Evolutionary conservation across 2,329 filamentous ascomycete genomes (phyloP).

Genomic region (Falciphora oryzae): DNA sequence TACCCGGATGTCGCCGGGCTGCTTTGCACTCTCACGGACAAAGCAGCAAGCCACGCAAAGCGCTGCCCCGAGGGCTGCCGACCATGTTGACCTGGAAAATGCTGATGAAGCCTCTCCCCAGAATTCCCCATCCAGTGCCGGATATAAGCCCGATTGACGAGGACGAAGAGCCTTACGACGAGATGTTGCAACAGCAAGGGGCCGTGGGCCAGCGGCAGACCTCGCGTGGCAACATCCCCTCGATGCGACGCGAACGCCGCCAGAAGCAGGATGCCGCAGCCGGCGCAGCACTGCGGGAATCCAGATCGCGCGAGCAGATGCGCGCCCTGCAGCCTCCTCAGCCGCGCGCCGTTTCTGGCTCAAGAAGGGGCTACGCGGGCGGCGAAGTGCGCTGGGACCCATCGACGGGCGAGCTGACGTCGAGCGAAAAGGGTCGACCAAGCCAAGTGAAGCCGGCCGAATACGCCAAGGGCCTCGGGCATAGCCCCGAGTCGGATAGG

Average conservation of each 20-base stretch:
- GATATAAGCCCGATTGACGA: conserved; percentile 41
- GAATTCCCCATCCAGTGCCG: conserved; percentile 1
- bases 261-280: conserved; percentile 36
- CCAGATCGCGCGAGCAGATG: conserved; percentile 32
- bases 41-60: too few relatives aligned
- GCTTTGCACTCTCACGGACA: too few relatives aligned
- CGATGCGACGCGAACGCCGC: conserved; percentile 45
- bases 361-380: conserved; percentile 19
- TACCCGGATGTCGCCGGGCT: too few relatives aligned
- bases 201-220: conserved; percentile 16
- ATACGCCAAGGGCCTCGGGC: conserved; percentile 33
- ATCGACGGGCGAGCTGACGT: conserved; percentile 60
- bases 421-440: conserved; percentile 47
- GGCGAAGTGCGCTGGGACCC: conserved; percentile 56
- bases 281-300: conserved; percentile 29
- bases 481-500: conserved; percentile 18
- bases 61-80: too few relatives aligned
- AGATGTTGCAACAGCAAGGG: conserved; percentile 22
- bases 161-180: conserved; percentile 21
- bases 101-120: conserved; percentile 2
- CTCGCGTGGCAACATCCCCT: conserved; percentile 37
- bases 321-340: conserved; percentile 22
- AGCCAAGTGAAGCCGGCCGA: conserved; percentile 51
- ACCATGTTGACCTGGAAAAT: neutral
- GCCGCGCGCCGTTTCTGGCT: conserved; percentile 9